Evolutionary conservation across 164 flowering plant species (phyloP), one percentile per base, ranked within the genome.

Genomic region (Warburgia ugandensis): DNA sequence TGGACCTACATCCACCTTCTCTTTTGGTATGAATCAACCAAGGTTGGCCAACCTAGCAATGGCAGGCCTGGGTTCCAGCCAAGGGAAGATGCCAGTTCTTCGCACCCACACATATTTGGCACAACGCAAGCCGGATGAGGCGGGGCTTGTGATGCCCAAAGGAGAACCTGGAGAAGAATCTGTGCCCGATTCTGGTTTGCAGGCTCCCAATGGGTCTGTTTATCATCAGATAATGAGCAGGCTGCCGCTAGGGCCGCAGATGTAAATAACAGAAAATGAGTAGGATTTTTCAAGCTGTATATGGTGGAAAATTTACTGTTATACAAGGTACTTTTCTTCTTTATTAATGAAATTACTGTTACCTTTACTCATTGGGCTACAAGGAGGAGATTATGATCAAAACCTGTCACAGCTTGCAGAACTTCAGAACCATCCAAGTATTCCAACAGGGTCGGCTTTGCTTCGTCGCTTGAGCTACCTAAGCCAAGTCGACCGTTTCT

Each of bases 401-500:
- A 81, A 1, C 97, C 94, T 1, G 84, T 64, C 3, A 62, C 82
- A 17, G 66, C 80, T 72, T 82, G 89, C 45, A 84, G 48, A 56
- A 84, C 77, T 42, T 76, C 61, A 42, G 25, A 47, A 37, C 67
- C 77, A 50, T 73, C 77, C 48, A 78, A 50, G 54, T 17, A 45
- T 25, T 86, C 84, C n/a, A 89, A 60, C 57, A 76, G 31, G 43
- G 58, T 45, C 14, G 90, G 90, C 61, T 86, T 85, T 42, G 39
- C 52, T 63, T 86, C 97, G 64, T 84, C 79, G 32, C 19, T 35
- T 17, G 95, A 86, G 70, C 88, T 79, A 48, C 88, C 94, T 48
- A 80, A 64, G 29, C 95, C 97, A 44, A 86, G 87, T 68, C 95
- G 68, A 27, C 95, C 97, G 63, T 76, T 80, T 52, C 67, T 81